Evolutionary conservation across 2,329 filamentous ascomycete genomes (phyloP).

Genomic region (Emmonsiellopsis sp.): DNA sequence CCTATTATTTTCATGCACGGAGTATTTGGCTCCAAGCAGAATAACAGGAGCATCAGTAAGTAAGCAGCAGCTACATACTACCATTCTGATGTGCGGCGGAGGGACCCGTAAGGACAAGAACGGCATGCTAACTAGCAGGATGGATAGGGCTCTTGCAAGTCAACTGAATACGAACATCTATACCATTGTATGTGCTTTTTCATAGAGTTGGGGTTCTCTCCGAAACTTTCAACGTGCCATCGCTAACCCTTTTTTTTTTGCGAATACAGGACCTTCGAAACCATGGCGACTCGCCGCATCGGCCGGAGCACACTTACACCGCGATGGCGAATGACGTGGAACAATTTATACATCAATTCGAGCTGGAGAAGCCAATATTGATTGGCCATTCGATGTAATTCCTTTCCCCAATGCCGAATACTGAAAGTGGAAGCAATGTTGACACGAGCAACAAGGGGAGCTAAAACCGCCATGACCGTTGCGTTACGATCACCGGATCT

Average conservation of each 20-base stretch:
- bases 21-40: slow-evolving; percentile 81
- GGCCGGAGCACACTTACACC: slow-evolving; percentile 61
- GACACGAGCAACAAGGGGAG: slow-evolving; percentile 48
- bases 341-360: slow-evolving; percentile 60
- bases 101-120: not conserved
- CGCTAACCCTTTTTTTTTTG: not conserved
- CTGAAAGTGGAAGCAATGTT: not conserved
- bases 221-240: not conserved
- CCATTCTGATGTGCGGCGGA: not conserved
- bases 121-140: not conserved
- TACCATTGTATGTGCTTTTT: slow-evolving; percentile 50
- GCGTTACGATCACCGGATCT: slow-evolving; percentile 58
- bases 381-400: slow-evolving; percentile 81
- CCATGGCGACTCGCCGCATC: slow-evolving; percentile 79
- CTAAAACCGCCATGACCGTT: slow-evolving; percentile 78
- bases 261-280: slow-evolving; percentile 66
- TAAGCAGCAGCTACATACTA: slow-evolving; percentile 36
- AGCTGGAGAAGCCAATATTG: slow-evolving; percentile 53
- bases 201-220: slow-evolving; percentile 4
- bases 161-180: slow-evolving; percentile 69
- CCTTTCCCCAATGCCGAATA: not conserved
- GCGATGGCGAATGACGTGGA: slow-evolving; percentile 75
- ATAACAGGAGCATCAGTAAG: slow-evolving; percentile 89
- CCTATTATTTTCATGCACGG: slow-evolving; percentile 82
- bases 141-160: slow-evolving; percentile 58